Percentiles rank a stretch among this genome's conserved stretches.
Conservation (phyloP, 1,139 yeast species). For the Diutina catenulata region DNA sequence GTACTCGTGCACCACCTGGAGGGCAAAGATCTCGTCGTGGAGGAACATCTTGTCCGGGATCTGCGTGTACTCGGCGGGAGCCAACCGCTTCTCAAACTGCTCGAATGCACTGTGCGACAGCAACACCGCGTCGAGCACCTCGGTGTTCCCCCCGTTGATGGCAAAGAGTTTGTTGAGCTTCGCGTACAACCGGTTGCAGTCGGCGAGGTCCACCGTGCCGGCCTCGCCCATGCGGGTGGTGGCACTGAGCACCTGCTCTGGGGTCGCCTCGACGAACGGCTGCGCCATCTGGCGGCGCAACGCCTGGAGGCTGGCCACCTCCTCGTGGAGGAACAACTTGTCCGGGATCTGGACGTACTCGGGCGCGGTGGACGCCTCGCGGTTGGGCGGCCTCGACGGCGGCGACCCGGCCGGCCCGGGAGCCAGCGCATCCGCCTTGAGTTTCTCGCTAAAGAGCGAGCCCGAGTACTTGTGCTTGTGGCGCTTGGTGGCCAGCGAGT, state of each 20-base stretch:
- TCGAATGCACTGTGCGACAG: constrained; percentile 19
- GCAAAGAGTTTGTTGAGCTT: constrained; percentile 21
- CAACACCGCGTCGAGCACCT: constrained; percentile 23
- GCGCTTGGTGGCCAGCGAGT: too few relatives aligned
- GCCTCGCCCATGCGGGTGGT: constrained; percentile 10
- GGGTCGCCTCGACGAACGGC: constrained; percentile 11
- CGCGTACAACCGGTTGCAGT: constrained; percentile 19
- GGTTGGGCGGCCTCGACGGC: too few relatives aligned
- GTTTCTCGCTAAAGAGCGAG: too few relatives aligned
- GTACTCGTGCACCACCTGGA: constrained; percentile 11
- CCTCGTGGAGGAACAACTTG: constrained; percentile 24
- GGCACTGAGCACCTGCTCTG: constrained; percentile 10
- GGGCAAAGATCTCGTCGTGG: constrained; percentile 11
- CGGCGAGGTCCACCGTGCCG: constrained; percentile 13
- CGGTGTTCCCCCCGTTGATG: constrained; percentile 21
- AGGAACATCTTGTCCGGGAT: constrained; percentile 15
- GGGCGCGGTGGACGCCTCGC: too few relatives aligned
- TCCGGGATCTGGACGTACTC: constrained; percentile 29
- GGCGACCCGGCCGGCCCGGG: too few relatives aligned
- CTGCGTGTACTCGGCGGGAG: constrained; percentile 10
- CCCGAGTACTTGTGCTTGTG: too few relatives aligned
- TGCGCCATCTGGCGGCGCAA: constrained; percentile 14
- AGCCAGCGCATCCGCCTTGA: too few relatives aligned
- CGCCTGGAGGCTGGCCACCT: constrained; percentile 18
- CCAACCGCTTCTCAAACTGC: constrained; percentile 14